Percentiles rank a stretch among this genome's conserved stretches.
Evolutionary conservation across 2,329 filamentous ascomycete genomes (phyloP).

Genomic region (Ophiostoma populinum): DNA sequence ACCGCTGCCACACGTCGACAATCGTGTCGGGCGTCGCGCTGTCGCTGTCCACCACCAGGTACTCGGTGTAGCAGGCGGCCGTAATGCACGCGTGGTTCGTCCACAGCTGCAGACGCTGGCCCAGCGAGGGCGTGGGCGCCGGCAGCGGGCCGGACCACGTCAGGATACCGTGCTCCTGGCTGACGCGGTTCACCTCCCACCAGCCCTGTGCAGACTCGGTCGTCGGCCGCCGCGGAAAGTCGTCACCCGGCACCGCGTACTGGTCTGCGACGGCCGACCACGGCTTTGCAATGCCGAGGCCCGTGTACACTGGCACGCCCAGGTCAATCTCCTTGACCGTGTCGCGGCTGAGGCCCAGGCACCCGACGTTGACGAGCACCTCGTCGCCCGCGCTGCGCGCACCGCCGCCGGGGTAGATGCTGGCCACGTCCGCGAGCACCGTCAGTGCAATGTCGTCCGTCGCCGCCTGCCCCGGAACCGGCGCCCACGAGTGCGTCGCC

Average conservation of each 20-base stretch:
- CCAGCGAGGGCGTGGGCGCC: constrained; percentile 33
- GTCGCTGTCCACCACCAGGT: constrained; percentile 52
- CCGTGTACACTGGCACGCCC: constrained; percentile 30
- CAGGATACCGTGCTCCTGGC: constrained; percentile 65
- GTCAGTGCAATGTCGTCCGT: constrained; percentile 44
- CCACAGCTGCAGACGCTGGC: constrained; percentile 54
- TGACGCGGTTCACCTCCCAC: constrained; percentile 55
- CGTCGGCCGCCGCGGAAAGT: constrained; percentile 18
- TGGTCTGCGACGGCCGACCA: constrained; percentile 22
- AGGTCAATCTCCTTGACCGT: constrained; percentile 36
- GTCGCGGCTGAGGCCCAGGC: constrained; percentile 54
- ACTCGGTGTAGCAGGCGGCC: constrained; percentile 53
- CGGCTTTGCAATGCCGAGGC: constrained; percentile 51
- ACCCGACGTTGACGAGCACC: constrained; percentile 51
- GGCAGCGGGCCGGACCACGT: constrained; percentile 32
- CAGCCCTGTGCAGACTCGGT: constrained; percentile 21
- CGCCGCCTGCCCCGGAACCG: constrained; percentile 12
- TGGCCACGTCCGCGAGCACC: constrained; percentile 55
- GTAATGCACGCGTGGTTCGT: constrained; percentile 72
- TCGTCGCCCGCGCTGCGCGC: constrained; percentile 35
- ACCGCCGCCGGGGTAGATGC: constrained; percentile 45
- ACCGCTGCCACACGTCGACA: constrained; percentile 60
- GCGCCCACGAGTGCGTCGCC: constrained; percentile 43
- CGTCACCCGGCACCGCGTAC: constrained; percentile 1
- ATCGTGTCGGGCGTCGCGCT: constrained; percentile 38